A percentile compares a stretch with the other conserved stretches of the same genome.
Conservation (phyloP, 495 filamentous ascomycete species). For the Aspergillus kassunensis region DNA sequence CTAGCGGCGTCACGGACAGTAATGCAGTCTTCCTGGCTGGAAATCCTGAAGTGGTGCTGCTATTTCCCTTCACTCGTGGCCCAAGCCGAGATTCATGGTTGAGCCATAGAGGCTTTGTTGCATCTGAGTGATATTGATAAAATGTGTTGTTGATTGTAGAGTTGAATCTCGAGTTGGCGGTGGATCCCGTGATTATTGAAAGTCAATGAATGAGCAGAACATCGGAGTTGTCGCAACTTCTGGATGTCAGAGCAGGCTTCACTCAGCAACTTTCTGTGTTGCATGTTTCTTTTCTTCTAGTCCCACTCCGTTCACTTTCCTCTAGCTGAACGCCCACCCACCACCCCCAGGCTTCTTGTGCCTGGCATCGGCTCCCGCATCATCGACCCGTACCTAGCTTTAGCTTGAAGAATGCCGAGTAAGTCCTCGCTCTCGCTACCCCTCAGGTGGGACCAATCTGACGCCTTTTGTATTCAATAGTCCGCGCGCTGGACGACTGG, state of each 20-base stretch:
- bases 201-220: neutral
- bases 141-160: no score
- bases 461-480: constrained; percentile 28
- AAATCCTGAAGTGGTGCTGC: no score
- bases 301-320: neutral
- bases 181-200: constrained; percentile 13
- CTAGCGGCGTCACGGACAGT: no score
- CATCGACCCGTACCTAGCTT: constrained; percentile 26
- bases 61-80: no score
- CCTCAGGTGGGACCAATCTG: constrained; percentile 2
- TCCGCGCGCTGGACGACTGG: constrained; percentile 60
- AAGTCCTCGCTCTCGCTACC: constrained; percentile 15
- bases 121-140: no score
- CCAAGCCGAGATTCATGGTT: no score
- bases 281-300: neutral
- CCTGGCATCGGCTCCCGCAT: constrained; percentile 29
- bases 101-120: no score
- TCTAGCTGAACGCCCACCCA: neutral
- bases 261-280: no score
- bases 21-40: no score
- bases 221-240: constrained; percentile 4
- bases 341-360: constrained; percentile 22
- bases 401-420: constrained; percentile 41
- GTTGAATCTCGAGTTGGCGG: no score
- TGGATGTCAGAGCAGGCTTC: no score